These are phyloP conservation scores for Naegleria fowleri DNA, from an alignment of 208 protist genomes.

Conservation along the genomic window DNA sequence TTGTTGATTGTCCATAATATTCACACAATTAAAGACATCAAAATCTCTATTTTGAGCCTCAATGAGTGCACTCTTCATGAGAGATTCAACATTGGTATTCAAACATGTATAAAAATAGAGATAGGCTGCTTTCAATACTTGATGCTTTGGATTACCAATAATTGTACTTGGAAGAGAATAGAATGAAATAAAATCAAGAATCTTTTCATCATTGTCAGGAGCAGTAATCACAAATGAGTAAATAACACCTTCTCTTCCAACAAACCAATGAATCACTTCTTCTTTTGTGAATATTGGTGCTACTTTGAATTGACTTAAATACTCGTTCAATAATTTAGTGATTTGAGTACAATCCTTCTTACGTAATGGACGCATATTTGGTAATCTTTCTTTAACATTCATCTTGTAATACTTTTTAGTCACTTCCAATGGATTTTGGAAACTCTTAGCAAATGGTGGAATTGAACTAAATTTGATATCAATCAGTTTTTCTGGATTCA, in stretches of 20 bases:
- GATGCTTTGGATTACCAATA: slow-evolving; percentile 84
- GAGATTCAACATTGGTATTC: slow-evolving; percentile 58
- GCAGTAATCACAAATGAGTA: slow-evolving; percentile 87
- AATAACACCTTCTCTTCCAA: slow-evolving; percentile 84
- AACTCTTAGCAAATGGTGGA: slow-evolving; percentile 56
- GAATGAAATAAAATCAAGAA: slow-evolving; percentile 95
- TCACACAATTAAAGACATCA: slow-evolving; percentile 98
- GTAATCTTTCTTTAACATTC: slow-evolving; percentile 51
- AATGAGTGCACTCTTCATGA: slow-evolving; percentile 85
- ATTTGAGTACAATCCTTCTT: slow-evolving; percentile 62
- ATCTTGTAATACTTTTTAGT: slow-evolving; percentile 64
- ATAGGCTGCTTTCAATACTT: slow-evolving; percentile 86
- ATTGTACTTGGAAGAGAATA: slow-evolving; percentile 95
- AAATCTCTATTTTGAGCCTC: slow-evolving; percentile 73
- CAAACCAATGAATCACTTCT: slow-evolving; percentile 90
- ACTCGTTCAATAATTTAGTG: slow-evolving; percentile 62
- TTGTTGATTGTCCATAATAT: slow-evolving; percentile 84
- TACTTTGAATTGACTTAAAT: slow-evolving; percentile 69
- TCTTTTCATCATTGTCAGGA: slow-evolving; percentile 40
- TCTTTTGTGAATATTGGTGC: slow-evolving; percentile 75
- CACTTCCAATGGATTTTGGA: slow-evolving; percentile 70
- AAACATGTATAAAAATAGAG: slow-evolving; percentile 92
- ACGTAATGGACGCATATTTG: slow-evolving; percentile 66
- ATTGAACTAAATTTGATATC: slow-evolving; percentile 65
- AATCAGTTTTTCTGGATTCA: slow-evolving; percentile 97